Conservation (phyloP, 2,329 filamentous ascomycete genomes). For the Phyllosticta capitalensis region DNA sequence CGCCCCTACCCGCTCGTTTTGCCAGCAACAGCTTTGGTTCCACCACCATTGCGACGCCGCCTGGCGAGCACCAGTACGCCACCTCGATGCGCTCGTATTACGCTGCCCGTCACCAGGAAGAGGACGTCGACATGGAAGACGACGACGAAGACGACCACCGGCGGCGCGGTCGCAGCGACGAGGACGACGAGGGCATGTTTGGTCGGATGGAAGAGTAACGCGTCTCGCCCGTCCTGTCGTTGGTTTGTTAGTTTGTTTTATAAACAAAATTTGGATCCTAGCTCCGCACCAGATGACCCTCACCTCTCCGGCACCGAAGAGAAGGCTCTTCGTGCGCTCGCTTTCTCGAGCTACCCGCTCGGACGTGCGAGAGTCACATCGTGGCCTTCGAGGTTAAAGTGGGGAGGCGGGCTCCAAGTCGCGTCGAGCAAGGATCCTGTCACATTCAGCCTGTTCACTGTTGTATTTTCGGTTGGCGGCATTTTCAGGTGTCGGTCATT, state of each 20-base stretch:
- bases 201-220: slow-evolving; percentile 79
- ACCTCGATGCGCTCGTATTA: slow-evolving; percentile 11
- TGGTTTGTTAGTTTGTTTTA: slow-evolving; percentile 5
- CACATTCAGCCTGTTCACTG: neutral
- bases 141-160: slow-evolving; percentile 41
- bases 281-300: neutral
- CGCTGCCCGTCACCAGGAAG: slow-evolving; percentile 13
- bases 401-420: slow-evolving; percentile 12
- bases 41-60: slow-evolving; percentile 41
- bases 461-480: neutral
- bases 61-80: slow-evolving; percentile 31
- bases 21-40: slow-evolving; percentile 48
- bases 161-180: slow-evolving; percentile 57
- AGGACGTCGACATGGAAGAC: slow-evolving; percentile 50
- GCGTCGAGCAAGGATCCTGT: neutral
- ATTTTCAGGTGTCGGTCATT: neutral
- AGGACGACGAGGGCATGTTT: slow-evolving; percentile 93
- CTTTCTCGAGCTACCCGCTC: neutral
- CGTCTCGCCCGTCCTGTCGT: neutral
- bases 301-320: slow-evolving; percentile 11
- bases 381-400: slow-evolving; percentile 27
- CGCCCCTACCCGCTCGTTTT: slow-evolving; percentile 74
- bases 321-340: slow-evolving; percentile 12
- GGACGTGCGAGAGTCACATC: neutral
- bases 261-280: neutral